These are phyloP conservation scores for Tremella yokohamensis DNA, from an alignment of 768 basidiomycete species.

Conservation along the genomic window DNA sequence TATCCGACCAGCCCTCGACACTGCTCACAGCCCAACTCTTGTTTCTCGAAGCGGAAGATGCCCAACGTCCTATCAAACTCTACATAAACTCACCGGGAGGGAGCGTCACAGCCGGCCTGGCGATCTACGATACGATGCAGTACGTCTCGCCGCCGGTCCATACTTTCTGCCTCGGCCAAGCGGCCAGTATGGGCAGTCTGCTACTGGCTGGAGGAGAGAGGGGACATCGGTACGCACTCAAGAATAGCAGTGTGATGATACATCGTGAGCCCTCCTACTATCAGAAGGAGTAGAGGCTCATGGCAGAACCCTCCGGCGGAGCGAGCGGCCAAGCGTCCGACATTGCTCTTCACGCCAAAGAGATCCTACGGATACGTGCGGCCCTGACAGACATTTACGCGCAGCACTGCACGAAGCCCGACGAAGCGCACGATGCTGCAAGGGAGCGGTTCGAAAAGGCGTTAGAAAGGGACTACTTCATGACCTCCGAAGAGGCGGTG, in stretches of 20 bases:
- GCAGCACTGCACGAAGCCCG: conserved; percentile 68
- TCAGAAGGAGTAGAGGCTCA: neutral
- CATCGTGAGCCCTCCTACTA: conserved; percentile 65
- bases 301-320: conserved; percentile 87
- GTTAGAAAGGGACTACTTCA: conserved; percentile 90
- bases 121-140: conserved; percentile 96
- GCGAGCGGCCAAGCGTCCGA: conserved; percentile 93
- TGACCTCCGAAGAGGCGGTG: conserved; percentile 91
- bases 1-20: conserved; percentile 83
- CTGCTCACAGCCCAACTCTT: conserved; percentile 86
- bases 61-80: conserved; percentile 87
- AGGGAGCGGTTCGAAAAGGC: conserved; percentile 79
- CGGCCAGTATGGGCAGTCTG: conserved; percentile 93
- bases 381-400: conserved; percentile 84
- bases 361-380: conserved; percentile 84
- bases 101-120: conserved; percentile 89
- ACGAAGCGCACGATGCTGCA: conserved; percentile 64
- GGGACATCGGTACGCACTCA: conserved; percentile 86
- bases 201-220: conserved; percentile 85
- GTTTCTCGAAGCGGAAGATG: conserved; percentile 93
- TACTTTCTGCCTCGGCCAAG: conserved; percentile 92
- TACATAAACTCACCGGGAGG: conserved; percentile 98
- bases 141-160: conserved; percentile 93
- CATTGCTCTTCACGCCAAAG: conserved; percentile 95
- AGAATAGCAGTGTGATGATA: conserved; percentile 96